phyloP scores from a whole-genome alignment of 106 monocot genomes.

The Allium fistulosum region DNA sequence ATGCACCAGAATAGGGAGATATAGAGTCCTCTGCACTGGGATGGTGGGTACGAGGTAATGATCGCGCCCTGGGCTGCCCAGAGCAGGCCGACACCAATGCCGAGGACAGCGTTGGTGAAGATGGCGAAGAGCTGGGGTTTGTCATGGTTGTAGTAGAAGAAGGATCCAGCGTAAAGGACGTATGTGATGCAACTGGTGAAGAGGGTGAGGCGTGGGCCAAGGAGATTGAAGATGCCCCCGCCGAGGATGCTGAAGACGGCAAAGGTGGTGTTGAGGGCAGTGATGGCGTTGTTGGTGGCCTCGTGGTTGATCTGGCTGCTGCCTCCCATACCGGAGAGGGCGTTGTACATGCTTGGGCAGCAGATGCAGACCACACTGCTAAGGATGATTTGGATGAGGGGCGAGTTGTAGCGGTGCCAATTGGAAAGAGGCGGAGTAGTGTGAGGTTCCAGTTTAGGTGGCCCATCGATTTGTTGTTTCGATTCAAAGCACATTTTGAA shows the following conservation, averaged over 20 bases:
- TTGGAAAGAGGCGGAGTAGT: not conserved
- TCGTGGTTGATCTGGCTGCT: conserved; percentile 14
- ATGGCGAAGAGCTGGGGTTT: conserved; percentile 54
- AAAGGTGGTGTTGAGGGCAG: conserved; percentile 87
- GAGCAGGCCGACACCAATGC: conserved; percentile 73
- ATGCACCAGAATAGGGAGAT: conserved; percentile 88
- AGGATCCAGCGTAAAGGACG: conserved; percentile 79
- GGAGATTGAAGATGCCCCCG: conserved; percentile 80
- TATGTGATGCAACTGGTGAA: conserved; percentile 72
- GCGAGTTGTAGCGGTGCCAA: conserved; percentile 53
- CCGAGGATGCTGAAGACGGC: conserved; percentile 79
- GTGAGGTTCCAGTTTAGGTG: no score
- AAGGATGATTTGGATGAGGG: conserved; percentile 62
- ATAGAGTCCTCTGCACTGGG: conserved; percentile 13
- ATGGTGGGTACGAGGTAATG: conserved; percentile 81
- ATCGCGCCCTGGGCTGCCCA: conserved; percentile 92
- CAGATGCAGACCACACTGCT: conserved; percentile 90
- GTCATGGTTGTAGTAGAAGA: conserved; percentile 88
- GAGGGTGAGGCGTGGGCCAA: conserved; percentile 89
- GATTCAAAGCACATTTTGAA: not conserved
- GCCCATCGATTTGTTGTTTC: not conserved
- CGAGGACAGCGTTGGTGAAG: conserved; percentile 66
- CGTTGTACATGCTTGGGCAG: conserved; percentile 99
- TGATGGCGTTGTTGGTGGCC: conserved; percentile 92
- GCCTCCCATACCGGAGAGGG: conserved; percentile 85